Percentiles rank a stretch among this genome's conserved stretches.
Evolutionary conservation across 208 protist species (phyloP).

Genomic region (Crithidia bombi): DNA sequence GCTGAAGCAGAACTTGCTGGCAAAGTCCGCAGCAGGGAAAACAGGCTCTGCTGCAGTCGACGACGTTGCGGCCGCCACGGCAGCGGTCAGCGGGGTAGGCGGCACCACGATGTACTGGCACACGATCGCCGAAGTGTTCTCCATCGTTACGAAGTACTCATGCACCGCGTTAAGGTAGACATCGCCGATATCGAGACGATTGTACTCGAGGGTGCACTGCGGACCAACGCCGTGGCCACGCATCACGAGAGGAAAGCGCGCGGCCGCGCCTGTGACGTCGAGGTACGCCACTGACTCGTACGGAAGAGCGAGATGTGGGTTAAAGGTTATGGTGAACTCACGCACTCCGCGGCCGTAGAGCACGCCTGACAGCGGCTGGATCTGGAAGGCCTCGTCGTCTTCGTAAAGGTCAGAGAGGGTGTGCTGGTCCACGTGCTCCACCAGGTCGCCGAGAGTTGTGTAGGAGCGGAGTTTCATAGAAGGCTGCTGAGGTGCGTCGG

Average conservation of each 20-base stretch:
- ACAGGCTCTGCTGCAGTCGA: not conserved
- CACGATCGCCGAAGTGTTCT: slow-evolving; percentile 92
- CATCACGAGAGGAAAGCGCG: slow-evolving; percentile 84
- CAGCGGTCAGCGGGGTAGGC: slow-evolving; percentile 9
- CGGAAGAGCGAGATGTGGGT: slow-evolving; percentile 77
- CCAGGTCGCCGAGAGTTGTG: no score
- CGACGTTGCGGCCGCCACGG: not conserved
- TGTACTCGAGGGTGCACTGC: slow-evolving; percentile 90
- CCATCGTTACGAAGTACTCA: slow-evolving; percentile 90
- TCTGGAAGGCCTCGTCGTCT: slow-evolving; percentile 88
- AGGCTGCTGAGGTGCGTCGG: no score
- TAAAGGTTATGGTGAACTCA: slow-evolving; percentile 93
- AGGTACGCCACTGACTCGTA: slow-evolving; percentile 84
- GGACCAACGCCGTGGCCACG: slow-evolving; percentile 88
- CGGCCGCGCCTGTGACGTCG: slow-evolving; percentile 70
- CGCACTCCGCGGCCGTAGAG: slow-evolving; percentile 75
- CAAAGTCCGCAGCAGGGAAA: slow-evolving; percentile 16
- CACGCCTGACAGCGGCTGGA: slow-evolving; percentile 84
- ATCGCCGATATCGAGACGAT: slow-evolving; percentile 90
- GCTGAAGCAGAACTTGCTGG: slow-evolving; percentile 77
- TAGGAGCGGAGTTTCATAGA: not conserved
- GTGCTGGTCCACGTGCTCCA: not conserved
- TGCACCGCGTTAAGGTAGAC: slow-evolving; percentile 95
- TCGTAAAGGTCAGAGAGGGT: slow-evolving; percentile 40
- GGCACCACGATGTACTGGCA: slow-evolving; percentile 85